Conservation (phyloP, 1,139 yeast species). For the Lodderomyces pseudojiufengensis region DNA sequence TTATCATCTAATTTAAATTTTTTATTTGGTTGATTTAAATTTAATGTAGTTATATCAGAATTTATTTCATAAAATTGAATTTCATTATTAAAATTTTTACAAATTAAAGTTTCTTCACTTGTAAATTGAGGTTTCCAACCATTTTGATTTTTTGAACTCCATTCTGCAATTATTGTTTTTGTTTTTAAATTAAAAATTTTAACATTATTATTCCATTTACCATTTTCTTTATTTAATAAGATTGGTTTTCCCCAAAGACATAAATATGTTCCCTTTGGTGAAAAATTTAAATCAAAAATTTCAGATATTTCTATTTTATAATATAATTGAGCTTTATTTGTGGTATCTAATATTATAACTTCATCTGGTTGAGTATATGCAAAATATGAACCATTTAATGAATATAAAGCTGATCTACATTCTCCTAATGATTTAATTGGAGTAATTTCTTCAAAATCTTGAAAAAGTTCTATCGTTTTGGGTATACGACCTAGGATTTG, state of each 20-base stretch:
- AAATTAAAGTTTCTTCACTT: conserved; percentile 68
- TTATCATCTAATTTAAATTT: conserved; percentile 62
- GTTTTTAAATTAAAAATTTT: conserved; percentile 60
- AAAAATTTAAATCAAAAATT: conserved; percentile 78
- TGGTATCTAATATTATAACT: conserved; percentile 61
- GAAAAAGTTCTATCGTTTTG: conserved; percentile 54
- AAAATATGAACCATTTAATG: conserved; percentile 53
- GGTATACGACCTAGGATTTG: conserved; percentile 54
- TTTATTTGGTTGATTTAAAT: conserved; percentile 52
- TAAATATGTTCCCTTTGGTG: conserved; percentile 82
- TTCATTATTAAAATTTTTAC: conserved; percentile 60
- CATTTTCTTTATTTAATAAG: conserved; percentile 52
- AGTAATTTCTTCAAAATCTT: conserved; percentile 42
- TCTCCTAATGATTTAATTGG: conserved; percentile 37
- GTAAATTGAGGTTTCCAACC: conserved; percentile 94
- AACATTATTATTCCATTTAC: conserved; percentile 74
- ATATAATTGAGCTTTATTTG: conserved; percentile 23
- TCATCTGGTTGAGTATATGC: conserved; percentile 54
- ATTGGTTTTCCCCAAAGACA: conserved; percentile 91
- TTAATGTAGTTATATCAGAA: conserved; percentile 37
- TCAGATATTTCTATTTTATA: conserved; percentile 49
- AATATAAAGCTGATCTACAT: conserved; percentile 47
- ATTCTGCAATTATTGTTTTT: conserved; percentile 54
- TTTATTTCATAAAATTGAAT: conserved; percentile 66
- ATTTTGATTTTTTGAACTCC: conserved; percentile 77